Evolutionary conservation across 768 basidiomycete genomes (phyloP), one percentile per base, ranked within the genome.

Genomic region (Suillus weaverae): DNA sequence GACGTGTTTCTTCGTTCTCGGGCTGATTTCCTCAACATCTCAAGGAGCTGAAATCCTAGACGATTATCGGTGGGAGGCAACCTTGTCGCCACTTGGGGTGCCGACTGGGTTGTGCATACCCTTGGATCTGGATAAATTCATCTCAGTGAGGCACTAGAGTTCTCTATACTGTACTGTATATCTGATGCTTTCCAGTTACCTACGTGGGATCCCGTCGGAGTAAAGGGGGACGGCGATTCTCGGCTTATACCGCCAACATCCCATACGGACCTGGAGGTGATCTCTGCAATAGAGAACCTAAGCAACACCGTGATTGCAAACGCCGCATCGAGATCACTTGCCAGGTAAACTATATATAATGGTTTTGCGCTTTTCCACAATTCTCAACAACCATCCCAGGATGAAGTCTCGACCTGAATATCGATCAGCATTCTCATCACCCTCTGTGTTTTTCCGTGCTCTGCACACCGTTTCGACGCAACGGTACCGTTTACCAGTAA

Each of bases 301-400:
- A 89, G 91, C 35, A 99, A 99, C 73, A 94, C 95, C 22, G 95
- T 99, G 60, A 92, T 99, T 64, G 95, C 96, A 0, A 96, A 96
- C 71, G 87, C 93, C 30, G 95, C 97, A 1, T 99, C 97, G 30
- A 86, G 94, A 54, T 90, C 94, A 20, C 81, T 99, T 44, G 89
- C 94, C 35, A 87, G 86, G 95, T 95, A 71, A 67, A 84, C 46
- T 62, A 51, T 62, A 50, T 26, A 7, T 16, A 10, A 61, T 43
- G 32, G 26, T 1, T 30, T 36, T 14, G 10, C 41, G 11, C 22
- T 13, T 43, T 48, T 62, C 69, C 6, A 68, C 46, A 22, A 60
- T 39, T 13, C 18, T 59, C 57, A 59, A 18, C 36, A 33, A 30
- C 43, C n/a, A 32, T 64, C 33, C 6, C 68, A 92, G 92, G 72